Evolutionary conservation across 768 basidiomycete species (phyloP), one percentile per base, ranked within the genome.

Genomic region (Tremella fuciformis): DNA sequence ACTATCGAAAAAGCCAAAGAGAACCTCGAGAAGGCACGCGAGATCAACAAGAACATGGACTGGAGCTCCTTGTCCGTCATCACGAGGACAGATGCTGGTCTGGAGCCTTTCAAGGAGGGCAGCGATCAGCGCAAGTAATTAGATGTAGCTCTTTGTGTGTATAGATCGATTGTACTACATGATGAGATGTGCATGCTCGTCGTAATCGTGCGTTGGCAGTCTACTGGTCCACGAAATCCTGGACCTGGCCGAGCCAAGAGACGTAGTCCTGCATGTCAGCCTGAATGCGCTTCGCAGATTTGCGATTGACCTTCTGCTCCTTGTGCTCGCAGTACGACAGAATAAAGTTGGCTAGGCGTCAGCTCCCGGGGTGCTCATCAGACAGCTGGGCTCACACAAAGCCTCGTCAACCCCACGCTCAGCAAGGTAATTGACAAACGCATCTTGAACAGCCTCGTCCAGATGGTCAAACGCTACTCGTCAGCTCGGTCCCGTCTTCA

Each of bases 381-480:
- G n/a, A 37, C 13, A 4, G 21, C 13, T 25, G 29, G 22, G 63
- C 71, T 65, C 51, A 74, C 72, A 69, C 44, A 93, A 80, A 38
- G 73, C 79, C 69, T 89, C 87, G 75, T 90, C 85, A 67, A 99
- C 82, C 8, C 91, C 93, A 54, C 94, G 86, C 80, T 97, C 93
- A 64, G 85, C 83, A 57, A 99, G 79, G 83, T 82, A 98, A 73
- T 83, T 83, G 72, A 94, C 90, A 74, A 98, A 91, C 76, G 90
- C 88, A 65, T 91, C 87, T 78, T 98, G 94, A 16, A 99, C 84
- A 1, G 78, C 74, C 42, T 86, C 82, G 71, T 98, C 94, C 44
- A 98, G 85, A 49, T 90, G 88, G 58, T 92, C 89, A 70, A 96
- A 98, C 84, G 89, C 77, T 46, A 55, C 0, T 41, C 19, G 26